These are phyloP conservation scores for Septoria linicola DNA, from an alignment of 2,329 filamentous ascomycete species.

Conservation along the genomic window DNA sequence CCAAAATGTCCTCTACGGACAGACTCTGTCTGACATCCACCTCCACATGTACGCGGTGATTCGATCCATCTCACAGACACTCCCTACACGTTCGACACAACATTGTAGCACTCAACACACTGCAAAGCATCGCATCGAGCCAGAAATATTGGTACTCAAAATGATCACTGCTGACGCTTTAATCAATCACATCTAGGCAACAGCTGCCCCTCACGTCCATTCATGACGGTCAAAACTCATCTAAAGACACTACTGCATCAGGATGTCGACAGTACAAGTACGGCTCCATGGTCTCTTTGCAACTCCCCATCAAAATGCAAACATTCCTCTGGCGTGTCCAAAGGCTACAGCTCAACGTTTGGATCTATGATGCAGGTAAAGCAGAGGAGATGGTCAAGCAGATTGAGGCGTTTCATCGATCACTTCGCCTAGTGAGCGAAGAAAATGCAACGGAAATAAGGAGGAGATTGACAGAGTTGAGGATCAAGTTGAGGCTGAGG, in stretches of 20 bases:
- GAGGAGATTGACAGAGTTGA: not conserved
- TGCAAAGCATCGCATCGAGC: too few species aligned
- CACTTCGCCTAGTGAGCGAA: not conserved
- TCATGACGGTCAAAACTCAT: too few species aligned
- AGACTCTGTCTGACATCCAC: not conserved
- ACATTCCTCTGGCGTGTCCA: not conserved
- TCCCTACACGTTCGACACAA: too few species aligned
- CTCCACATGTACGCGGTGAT: too few species aligned
- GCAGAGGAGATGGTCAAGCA: not conserved
- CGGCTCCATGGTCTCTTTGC: not conserved
- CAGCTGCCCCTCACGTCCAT: not conserved
- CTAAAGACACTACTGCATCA: too few species aligned
- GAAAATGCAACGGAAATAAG: too few species aligned
- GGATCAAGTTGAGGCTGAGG: not conserved
- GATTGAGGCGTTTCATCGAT: not conserved
- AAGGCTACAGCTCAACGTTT: not conserved
- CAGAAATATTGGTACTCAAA: too few species aligned
- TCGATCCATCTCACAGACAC: too few species aligned
- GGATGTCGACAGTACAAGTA: not conserved
- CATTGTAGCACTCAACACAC: too few species aligned
- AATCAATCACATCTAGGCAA: too few species aligned
- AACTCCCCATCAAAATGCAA: not conserved
- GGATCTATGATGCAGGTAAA: not conserved
- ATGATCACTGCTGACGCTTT: too few species aligned
- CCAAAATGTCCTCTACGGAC: conserved; percentile 1